Base-by-base conservation (phyloP, 2,329 filamentous ascomycete genomes). In the Metarhizium brunneum region DNA sequence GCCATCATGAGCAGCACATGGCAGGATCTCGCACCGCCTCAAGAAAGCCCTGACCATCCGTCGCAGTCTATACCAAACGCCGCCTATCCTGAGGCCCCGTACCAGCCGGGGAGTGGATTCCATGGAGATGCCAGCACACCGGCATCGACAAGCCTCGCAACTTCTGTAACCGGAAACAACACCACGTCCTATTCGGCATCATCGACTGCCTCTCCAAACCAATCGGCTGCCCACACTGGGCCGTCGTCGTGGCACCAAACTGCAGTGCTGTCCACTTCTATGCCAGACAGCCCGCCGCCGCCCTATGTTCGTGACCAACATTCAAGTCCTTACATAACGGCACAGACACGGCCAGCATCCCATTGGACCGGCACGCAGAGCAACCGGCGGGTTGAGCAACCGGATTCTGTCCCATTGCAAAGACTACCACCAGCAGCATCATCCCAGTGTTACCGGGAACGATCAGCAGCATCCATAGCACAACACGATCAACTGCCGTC, bases 51-150 rank as follows among this genome's bases (percentile, higher is more conserved):
- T 52, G 54, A 57, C 36, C 65, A 68, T 50, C 66, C 66, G 8
- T 67, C 66, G 25, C 57, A 65, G 30, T 64, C 65, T 16, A 68
- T 68, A 30, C 65, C 62, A 51, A 59, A 67, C 30, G 64, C 66
- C 50, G 66, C 66, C 42, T 68, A 67, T 47, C 66, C 66, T 4
- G 63, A 67, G 53, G 61, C 66, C n/a, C 57, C 61, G 6, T 68
- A 66, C 56, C 66, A 59, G 47, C 60, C 60, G 18, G 56, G 58
- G 48, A 50, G 60, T n/a, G 58, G 57, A 40, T 43, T 50, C 25
- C 54, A 56, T n/a, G 40, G 47, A 36, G 32, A 43, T 49, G 35
- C 25, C 18, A 47, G 13, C 25, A 32, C 45, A 18, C 7, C 47
- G n/a, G 16, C 16, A 47, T 40, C 47, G 35, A 40, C 47, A 30